These are phyloP conservation scores for Polysphondylium violaceum DNA, from an alignment of 78 protist genomes.

Conservation along the genomic window DNA sequence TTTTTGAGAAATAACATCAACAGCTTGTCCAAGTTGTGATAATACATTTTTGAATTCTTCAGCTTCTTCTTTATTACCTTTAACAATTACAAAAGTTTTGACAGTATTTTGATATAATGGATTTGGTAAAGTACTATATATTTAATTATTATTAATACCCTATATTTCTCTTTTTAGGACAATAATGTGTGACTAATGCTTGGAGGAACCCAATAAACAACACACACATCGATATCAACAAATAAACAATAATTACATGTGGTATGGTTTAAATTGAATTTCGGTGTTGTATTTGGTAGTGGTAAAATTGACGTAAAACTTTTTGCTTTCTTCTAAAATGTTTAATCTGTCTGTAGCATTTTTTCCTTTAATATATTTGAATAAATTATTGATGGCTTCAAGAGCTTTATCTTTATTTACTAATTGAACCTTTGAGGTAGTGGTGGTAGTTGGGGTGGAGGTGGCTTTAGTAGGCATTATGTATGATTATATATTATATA, in stretches of 20 bases:
- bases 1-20: not conserved
- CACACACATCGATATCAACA: not conserved
- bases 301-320: not conserved
- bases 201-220: not conserved
- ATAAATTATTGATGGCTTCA: not conserved
- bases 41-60: not conserved
- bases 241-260: not conserved
- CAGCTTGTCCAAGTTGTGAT: not conserved
- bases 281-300: not conserved
- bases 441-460: not conserved
- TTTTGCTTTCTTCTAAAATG: conserved; percentile 1
- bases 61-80: conserved; percentile 3
- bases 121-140: not conserved
- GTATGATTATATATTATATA: no score
- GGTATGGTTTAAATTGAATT: not conserved
- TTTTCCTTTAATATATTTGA: not conserved
- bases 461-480: not conserved
- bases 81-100: not conserved
- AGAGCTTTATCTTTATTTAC: conserved; percentile 31
- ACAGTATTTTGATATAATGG: not conserved
- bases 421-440: not conserved
- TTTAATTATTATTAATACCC: not conserved
- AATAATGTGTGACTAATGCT: no score
- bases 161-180: no score
- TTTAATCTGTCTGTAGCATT: not conserved